Evolutionary conservation across 1,284 basidiomycete species (phyloP), one percentile per base, ranked within the genome.

Genomic region (Fomitopsis pinicola): DNA sequence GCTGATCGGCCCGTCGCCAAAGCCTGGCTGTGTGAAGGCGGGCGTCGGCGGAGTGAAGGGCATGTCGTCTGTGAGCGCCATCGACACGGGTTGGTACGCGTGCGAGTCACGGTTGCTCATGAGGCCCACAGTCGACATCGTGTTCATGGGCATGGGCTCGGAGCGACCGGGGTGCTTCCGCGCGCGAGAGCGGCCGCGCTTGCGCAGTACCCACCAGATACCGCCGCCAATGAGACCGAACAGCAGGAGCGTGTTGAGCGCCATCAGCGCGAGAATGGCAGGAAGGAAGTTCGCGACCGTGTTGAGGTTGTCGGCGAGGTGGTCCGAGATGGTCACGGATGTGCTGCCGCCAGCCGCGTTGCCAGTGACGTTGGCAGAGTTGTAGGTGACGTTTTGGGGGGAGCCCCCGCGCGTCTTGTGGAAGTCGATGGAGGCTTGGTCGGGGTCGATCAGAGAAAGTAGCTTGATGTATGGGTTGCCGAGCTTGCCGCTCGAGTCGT

Each of bases 391-490:
- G 71, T 86, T 86, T n/a, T 76, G 80, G 3, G 88, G 77, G 19
- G 76, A 76, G 62, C 87, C 86, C 45, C 89, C 90, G 30, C 91
- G 88, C 53, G 74, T 71, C 38, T 78, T 67, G 68, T 86, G 85
- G 75, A 92, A 93, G 59, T 89, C 87, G 42, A 75, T 67, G 17
- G 89, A 91, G 22, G 88, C 91, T 60, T 83, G 71, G 67, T 85
- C 77, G 28, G 91, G 85, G 69, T 91, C 79, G 61, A 87, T 75
- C 58, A 92, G 78, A 22, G 89, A 76, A 62, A 92, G 79, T 42
- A 93, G 74, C 72, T 88, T 85, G 75, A 93, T 80, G 72, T 88
- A 92, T 2, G 91, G 91, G 68, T 86, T 74, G 50, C 88, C 89
- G 84, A 87, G 86, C 22, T 80, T 74, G 42, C 82, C 82, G 5